Base-by-base conservation (phyloP, 331 rosid genomes). In the Quercus tomentella region DNA sequence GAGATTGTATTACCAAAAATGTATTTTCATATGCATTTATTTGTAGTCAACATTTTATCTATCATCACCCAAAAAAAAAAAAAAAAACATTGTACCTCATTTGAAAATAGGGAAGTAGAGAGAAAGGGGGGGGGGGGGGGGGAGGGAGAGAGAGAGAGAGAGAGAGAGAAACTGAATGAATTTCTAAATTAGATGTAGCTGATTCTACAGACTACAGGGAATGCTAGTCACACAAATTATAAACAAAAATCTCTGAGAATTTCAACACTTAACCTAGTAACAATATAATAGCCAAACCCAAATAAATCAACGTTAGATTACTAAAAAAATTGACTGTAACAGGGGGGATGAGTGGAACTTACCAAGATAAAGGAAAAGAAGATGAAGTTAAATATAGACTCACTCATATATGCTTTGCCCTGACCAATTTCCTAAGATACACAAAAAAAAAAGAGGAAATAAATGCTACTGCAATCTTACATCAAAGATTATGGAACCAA, bases 361-460 rank as follows among this genome's bases (percentile, higher is more conserved):
- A 88, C 92, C 87, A 83, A 78, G 66, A 80, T 74, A 61, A 86
- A 88, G 82, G 92, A 84, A 35, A 78, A 72, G 74, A 88, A 88
- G 71, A 86, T 75, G 61, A 73, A 67, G 31, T 88, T 37, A 58
- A 88, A 88, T 55, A 88, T 66, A 67, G 80, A 76, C 83, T 88
- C 92, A 43, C 92, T 86, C 20, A 86, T 61, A 73, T 83, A 84
- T 63, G 72, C 82, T 70, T 58, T 88, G 35, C 74, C 85, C 51
- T 49, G 74, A 54, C 92, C 92, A 10, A 88, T 82, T 74, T 88
- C 92, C 90, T 88, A 72, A 37, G 7, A 62, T 58, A 55, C 18
- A 45, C 26, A 72, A 73, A 55, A 55, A 17, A 22, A 68, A 25
- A 62, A 17, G 6, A 56, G 4, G 25, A 52, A 56, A 74, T 15